Base-by-base conservation (phyloP, 164 flowering plant species). In the Sedum album region DNA sequence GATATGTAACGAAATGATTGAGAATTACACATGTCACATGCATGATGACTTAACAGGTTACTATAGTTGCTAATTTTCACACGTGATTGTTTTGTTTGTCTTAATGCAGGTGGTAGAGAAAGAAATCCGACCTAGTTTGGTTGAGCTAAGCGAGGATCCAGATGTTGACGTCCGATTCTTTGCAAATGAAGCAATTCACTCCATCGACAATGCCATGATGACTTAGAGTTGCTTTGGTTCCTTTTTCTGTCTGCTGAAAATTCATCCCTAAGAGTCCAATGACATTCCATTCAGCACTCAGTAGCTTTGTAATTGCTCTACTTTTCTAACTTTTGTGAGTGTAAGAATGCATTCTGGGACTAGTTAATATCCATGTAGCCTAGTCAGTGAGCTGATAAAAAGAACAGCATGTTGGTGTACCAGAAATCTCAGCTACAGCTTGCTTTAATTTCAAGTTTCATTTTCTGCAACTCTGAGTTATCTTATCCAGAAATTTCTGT, bases 121-220 rank as follows among this genome's bases (percentile, higher is more conserved):
- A 72, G 85, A 83, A 21, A 88, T 92, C 48, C 86, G 91, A 11
- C 94, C 96, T 0, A 78, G 86, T 70, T 81, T 92, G 84, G 88
- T 83, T 13, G 97, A 92, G 78, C 88, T 90, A 7, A 76, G 82
- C 25, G 97, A 92, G 77, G 96, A 92, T 66, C 96, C 97, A 20
- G 97, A 92, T 78, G 97, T 90, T 26, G 94, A 92, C 78, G 97
- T 90, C 41, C 82, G 97, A 20, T 88, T 79, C 73, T 92, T 82
- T 61, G 88, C 94, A 17, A 81, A 74, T 72, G 90, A 87, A 83
- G 97, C 96, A 28, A 82, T 92, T 31, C 91, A 87, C 71, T 74
- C 96, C 2, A 85, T 83, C 69, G 96, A 86, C 69, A 81, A 86
- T 63, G 83, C 85, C 42, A 89, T 89, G 97, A 85, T 93, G 93